Evolutionary conservation across 495 filamentous ascomycete species (phyloP), one percentile per base, ranked within the genome.

Genomic region (Achaetomiella virescens): DNA sequence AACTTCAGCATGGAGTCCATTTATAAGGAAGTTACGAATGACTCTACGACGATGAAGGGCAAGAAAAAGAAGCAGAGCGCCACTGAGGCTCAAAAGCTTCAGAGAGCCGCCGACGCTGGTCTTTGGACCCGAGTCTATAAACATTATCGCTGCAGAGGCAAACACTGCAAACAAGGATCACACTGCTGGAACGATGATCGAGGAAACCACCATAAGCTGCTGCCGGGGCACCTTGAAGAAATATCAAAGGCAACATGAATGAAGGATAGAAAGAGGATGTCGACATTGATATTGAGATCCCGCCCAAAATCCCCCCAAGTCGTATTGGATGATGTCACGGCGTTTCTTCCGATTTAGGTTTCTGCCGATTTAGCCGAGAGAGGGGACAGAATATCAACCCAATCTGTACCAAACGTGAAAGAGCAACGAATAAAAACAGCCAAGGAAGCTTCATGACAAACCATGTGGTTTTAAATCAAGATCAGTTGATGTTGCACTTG

Each of bases 181-280:
- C 38, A 53, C 50, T 53, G 40, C 38, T 53, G 25, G 50, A 24
- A 18, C 38, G 50, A 53, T 40, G 50, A 25, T 33, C 37, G 24
- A 53, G 50, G 50, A 53, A 53, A 53, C 36, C 38, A 53, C 27
- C 38, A 54, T 36, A 54, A 27, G 51, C 51, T 54, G 51, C 51
- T 54, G 51, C 40, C 51, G 36, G 45, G 51, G 40, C 40, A 54
- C 51, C 27, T 54, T 8, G 51, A 54, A 45, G 51, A 45, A 21
- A 45, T 54, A 54, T 54, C 29, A 54, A 54, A 54, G 40, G 51
- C n/a, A 54, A 17, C 27, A 54, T 45, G 40, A 45, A 45, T 38
- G 51, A n/a, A 54, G 51, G 51, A 22, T 38, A 45, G 51, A 54
- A 54, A 27, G 40, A 53, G n/a, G n/a, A n/a, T n/a, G n/a, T n/a